Evolutionary conservation across 352 stramenopile species (phyloP).

Genomic region (Globisporangium acanthophoron): DNA sequence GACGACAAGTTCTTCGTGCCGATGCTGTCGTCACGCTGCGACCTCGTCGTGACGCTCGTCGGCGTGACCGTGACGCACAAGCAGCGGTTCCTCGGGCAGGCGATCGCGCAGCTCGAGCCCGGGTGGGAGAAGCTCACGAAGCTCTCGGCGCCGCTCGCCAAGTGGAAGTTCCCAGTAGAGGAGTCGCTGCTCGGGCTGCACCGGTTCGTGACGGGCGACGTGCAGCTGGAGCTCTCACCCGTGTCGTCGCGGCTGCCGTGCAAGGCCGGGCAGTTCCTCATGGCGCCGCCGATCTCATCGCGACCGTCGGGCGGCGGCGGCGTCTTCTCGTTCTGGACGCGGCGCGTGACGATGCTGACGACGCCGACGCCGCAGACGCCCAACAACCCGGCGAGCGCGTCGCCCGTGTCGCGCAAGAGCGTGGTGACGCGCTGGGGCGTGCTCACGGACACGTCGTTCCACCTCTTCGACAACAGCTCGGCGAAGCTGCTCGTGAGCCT

Average conservation of each 20-base stretch:
- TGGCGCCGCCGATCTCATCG: slow-evolving; percentile 41
- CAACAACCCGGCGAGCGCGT: slow-evolving; percentile 35
- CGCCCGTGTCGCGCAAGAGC: slow-evolving; percentile 33
- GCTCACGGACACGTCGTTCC: slow-evolving; percentile 73
- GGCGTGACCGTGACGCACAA: slow-evolving; percentile 50
- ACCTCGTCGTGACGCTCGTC: slow-evolving; percentile 72
- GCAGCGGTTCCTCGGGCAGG: slow-evolving; percentile 64
- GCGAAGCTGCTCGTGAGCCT: slow-evolving; percentile 64
- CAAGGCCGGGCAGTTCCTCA: slow-evolving; percentile 73
- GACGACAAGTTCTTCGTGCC: slow-evolving; percentile 70
- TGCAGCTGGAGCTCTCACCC: slow-evolving; percentile 52
- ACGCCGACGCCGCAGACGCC: slow-evolving; percentile 39
- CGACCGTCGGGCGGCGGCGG: slow-evolving; percentile 18
- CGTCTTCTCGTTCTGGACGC: slow-evolving; percentile 64
- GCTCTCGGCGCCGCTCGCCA: slow-evolving; percentile 40
- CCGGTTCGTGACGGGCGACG: slow-evolving; percentile 54
- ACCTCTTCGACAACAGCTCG: slow-evolving; percentile 75
- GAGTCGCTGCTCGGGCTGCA: slow-evolving; percentile 61
- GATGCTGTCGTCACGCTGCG: slow-evolving; percentile 76
- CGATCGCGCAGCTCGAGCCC: slow-evolving; percentile 44
- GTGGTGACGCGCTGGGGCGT: slow-evolving; percentile 73
- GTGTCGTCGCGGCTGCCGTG: slow-evolving; percentile 53
- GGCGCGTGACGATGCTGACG: slow-evolving; percentile 29
- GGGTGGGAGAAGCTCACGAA: slow-evolving; percentile 52
- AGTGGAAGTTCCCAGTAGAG: slow-evolving; percentile 80